Conservation (phyloP, 352 stramenopile genomes). For the Phytophthora aleatoria region DNA sequence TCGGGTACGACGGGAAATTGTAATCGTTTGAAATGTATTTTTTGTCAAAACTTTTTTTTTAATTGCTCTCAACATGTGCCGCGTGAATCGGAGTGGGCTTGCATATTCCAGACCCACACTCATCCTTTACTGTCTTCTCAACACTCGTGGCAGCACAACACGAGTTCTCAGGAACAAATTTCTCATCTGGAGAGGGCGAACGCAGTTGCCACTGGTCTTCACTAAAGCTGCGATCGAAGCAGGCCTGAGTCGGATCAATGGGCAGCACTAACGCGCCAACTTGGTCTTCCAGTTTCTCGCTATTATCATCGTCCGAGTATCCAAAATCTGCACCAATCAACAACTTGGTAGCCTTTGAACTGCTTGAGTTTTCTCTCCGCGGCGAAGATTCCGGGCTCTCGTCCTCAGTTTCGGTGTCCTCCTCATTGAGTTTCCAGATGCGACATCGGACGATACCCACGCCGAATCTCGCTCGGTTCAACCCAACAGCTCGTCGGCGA, state of each 20-base stretch:
- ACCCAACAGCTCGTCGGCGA: constrained; percentile 4
- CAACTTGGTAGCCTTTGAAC: background rate
- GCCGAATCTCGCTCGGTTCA: constrained; percentile 24
- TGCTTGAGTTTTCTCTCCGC: background rate
- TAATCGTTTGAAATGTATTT: constrained; percentile 35
- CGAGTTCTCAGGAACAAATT: constrained; percentile 18
- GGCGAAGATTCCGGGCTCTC: constrained; percentile 14
- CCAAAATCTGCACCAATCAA: constrained; percentile 5
- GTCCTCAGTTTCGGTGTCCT: constrained; percentile 37
- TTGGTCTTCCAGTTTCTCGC: constrained; percentile 14
- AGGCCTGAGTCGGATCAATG: constrained; percentile 25
- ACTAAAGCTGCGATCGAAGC: constrained; percentile 19
- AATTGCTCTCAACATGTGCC: constrained; percentile 2
- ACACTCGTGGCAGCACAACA: constrained; percentile 7
- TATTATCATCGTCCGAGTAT: constrained; percentile 3
- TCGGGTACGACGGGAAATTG: constrained; percentile 75
- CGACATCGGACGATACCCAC: constrained; percentile 34
- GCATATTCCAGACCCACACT: constrained; percentile 1
- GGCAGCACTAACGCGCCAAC: constrained; percentile 13
- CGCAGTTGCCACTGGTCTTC: constrained; percentile 31
- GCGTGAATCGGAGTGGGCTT: background rate
- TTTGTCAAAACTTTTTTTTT: constrained; percentile 5
- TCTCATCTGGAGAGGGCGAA: constrained; percentile 21
- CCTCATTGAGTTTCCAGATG: constrained; percentile 13
- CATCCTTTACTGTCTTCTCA: background rate